A percentile compares a stretch with the other conserved stretches of the same genome.
Conservation (phyloP, 225 moss, liverwort and hornwort species). For the Sphagnum contortum region DNA sequence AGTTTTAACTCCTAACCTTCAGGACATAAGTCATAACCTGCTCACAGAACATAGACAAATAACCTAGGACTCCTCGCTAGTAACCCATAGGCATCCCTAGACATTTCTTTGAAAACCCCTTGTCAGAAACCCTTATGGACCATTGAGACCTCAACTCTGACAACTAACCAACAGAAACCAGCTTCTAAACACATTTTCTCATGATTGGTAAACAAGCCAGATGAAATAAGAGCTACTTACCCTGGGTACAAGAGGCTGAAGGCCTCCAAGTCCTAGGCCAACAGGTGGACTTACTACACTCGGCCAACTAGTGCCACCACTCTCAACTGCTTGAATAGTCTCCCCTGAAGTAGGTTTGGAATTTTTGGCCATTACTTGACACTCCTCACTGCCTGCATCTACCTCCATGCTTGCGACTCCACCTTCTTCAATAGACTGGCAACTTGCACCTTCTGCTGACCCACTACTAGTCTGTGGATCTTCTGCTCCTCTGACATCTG, state of each 20-base stretch:
- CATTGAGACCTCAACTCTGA: no score
- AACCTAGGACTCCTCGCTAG: no score
- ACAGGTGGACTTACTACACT: conserved; percentile 34
- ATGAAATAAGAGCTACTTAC: conserved; percentile 31
- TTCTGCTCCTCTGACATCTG: conserved; percentile 25
- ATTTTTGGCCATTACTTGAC: conserved; percentile 18
- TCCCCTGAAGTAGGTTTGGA: conserved; percentile 10
- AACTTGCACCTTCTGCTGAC: conserved; percentile 12
- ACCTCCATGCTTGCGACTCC: conserved; percentile 43
- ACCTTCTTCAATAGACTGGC: conserved; percentile 17
- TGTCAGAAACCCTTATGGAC: no score
- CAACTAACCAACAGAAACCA: no score
- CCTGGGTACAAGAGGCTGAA: conserved; percentile 80
- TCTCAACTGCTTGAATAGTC: conserved; percentile 18
- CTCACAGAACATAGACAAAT: no score
- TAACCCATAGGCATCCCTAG: no score
- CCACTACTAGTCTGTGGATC: conserved; percentile 29
- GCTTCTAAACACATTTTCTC: no score
- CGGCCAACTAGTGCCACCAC: conserved; percentile 27
- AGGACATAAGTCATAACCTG: no score
- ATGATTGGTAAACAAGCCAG: no score
- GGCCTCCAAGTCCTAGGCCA: conserved; percentile 86
- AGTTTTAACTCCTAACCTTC: no score
- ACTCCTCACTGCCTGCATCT: conserved; percentile 29
- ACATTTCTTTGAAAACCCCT: no score